Evolutionary conservation across 2,329 filamentous ascomycete genomes (phyloP).

Genomic region (Bisporella sp.): DNA sequence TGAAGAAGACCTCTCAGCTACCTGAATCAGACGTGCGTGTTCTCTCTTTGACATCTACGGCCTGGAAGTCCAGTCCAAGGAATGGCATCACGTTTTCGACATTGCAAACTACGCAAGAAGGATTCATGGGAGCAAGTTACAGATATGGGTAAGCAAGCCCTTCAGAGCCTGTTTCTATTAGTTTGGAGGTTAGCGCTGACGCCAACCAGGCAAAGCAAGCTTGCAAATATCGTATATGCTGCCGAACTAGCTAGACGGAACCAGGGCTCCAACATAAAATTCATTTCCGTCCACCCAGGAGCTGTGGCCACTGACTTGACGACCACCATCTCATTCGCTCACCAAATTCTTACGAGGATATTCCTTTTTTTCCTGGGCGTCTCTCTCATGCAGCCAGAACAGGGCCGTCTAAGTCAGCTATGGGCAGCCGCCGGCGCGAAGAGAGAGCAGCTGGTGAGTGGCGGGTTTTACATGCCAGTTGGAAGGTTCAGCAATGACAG

Average conservation of each 20-base stretch:
- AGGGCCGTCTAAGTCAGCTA: slow-evolving; percentile 34
- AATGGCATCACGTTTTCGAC: slow-evolving; percentile 8
- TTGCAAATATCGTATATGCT: slow-evolving; percentile 40
- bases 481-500: slow-evolving; percentile 24
- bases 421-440: slow-evolving; percentile 33
- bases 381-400: slow-evolving; percentile 3
- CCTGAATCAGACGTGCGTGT: slow-evolving; percentile 15
- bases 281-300: slow-evolving; percentile 30
- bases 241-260: slow-evolving; percentile 33
- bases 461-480: slow-evolving; percentile 30
- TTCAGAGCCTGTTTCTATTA: not conserved
- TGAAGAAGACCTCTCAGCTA: slow-evolving; percentile 20
- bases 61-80: slow-evolving; percentile 2
- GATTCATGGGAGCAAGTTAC: slow-evolving; percentile 1
- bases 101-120: slow-evolving; percentile 7
- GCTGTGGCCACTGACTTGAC: slow-evolving; percentile 4
- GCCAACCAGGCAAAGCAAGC: slow-evolving; percentile 35
- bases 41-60: slow-evolving; percentile 10
- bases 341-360: not conserved
- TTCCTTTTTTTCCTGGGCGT: not conserved
- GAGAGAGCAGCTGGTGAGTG: slow-evolving; percentile 18
- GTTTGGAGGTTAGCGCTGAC: slow-evolving; percentile 18
- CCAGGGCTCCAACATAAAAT: slow-evolving; percentile 26
- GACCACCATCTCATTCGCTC: slow-evolving; percentile 5
- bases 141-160: slow-evolving; percentile 1